Base-by-base conservation (phyloP, 768 basidiomycete genomes). In the Suillus hirtellus region DNA sequence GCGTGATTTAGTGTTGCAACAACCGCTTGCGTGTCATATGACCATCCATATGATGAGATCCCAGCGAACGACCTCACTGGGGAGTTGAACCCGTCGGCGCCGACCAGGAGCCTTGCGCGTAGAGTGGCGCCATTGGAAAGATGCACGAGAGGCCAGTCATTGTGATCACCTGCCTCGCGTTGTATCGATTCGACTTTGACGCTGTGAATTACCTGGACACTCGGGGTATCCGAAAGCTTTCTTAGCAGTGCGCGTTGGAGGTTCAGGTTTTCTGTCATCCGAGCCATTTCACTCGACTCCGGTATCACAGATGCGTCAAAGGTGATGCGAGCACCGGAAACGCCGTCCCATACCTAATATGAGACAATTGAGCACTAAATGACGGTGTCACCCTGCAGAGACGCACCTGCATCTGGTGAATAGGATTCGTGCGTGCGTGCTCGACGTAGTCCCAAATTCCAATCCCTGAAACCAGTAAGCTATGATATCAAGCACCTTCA, bases 61-160 rank as follows among this genome's bases (percentile, higher is more conserved):
- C 87, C 81, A 0, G 95, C 90, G 71, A 89, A 98, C 31, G 88
- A 73, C 53, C 95, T 87, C 27, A 99, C 97, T 12, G 96, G 95
- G 0, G 96, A 98, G 70, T 95, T 96, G 73, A 88, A 89, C 4
- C 97, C 97, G 70, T 99, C 97, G 5, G 97, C 96, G 19, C 97
- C 96, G 40, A 99, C 86, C 62, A 97, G 78, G 42, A 97, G 79
- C 67, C 93, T 80, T 21, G 93, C 84, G 63, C 89, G 81, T 31
- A 96, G 77, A 24, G 80, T 81, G 54, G 78, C 80, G 19, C 86
- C 86, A 69, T 89, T 86, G 31, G 89, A 89, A 0, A 97, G 79
- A 65, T 87, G 83, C 8, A 99, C 82, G 34, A 89, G 72, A 4
- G 89, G 96, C 96, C 95, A 97, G 27, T 83, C 85, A 24, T 81